A percentile compares a stretch with the other conserved stretches of the same genome.
Evolutionary conservation across 2,329 filamentous ascomycete genomes (phyloP).

Genomic region (Botryotinia convoluta): DNA sequence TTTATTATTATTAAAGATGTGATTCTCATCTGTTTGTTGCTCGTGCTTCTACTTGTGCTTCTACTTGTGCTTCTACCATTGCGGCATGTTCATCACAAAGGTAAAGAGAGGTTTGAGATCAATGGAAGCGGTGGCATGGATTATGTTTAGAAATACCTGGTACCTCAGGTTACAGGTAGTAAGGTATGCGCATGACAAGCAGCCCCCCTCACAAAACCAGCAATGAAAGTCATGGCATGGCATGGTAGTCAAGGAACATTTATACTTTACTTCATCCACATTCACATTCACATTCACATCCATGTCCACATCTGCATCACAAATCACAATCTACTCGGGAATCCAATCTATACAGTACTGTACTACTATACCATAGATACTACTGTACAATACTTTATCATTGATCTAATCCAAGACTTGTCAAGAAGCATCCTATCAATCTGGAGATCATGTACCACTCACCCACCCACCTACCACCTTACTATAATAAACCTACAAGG

Average conservation of each 20-base stretch:
- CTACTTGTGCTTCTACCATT: not conserved
- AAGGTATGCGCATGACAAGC: not conserved
- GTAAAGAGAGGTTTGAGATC: not conserved
- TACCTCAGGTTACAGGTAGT: not conserved
- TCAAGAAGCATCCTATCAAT: not conserved
- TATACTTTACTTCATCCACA: not conserved
- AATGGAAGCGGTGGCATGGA: not conserved
- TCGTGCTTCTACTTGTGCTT: too few species aligned
- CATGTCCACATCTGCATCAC: not conserved
- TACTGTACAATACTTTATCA: not conserved
- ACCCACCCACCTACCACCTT: not conserved
- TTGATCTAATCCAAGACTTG: not conserved
- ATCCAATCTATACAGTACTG: not conserved
- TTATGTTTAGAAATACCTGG: not conserved
- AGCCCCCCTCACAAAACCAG: not conserved
- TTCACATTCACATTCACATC: not conserved
- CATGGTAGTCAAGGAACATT: not conserved
- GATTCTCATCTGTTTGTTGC: not conserved
- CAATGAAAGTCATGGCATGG: not conserved
- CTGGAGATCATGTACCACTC: not conserved
- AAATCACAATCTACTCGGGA: not conserved
- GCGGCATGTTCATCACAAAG: not conserved
- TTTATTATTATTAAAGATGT: not conserved
- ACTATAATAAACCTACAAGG: not conserved
- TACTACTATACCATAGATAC: not conserved